A percentile compares a stretch with the other conserved stretches of the same genome.
Evolutionary conservation across 768 basidiomycete species (phyloP).

Genomic region (Punctularia strigosozonata): DNA sequence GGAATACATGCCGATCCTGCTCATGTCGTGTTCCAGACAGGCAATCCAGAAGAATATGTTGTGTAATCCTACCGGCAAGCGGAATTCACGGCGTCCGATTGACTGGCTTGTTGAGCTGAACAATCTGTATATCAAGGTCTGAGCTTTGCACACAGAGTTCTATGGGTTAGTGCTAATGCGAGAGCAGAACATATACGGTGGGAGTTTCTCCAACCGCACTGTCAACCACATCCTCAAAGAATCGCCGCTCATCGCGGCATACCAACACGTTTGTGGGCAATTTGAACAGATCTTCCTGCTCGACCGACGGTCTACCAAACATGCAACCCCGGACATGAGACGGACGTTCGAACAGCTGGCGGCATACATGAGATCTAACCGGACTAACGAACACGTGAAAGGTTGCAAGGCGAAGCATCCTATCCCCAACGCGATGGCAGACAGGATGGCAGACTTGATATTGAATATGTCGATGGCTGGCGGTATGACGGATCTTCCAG

Average conservation of each 20-base stretch:
- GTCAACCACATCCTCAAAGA: conserved; percentile 20
- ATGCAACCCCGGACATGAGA: conserved; percentile 13
- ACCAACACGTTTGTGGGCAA: conserved; percentile 11
- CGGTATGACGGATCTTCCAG: not conserved
- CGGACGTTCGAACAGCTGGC: conserved; percentile 12
- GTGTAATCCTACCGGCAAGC: conserved; percentile 24
- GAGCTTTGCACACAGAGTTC: not conserved
- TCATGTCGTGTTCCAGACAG: conserved; percentile 2
- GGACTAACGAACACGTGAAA: conserved; percentile 4
- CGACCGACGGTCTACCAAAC: not conserved
- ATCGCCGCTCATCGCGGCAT: conserved; percentile 23
- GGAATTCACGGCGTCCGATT: conserved; percentile 17
- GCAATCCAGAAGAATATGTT: conserved; percentile 15
- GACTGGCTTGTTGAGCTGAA: conserved; percentile 31
- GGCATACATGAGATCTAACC: conserved; percentile 7
- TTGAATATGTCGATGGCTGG: not conserved
- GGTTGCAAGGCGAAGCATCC: conserved; percentile 8
- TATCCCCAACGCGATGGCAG: conserved; percentile 10
- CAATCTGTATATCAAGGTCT: conserved; percentile 34
- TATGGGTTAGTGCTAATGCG: not conserved
- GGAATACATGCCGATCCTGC: not conserved
- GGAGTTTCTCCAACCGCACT: conserved; percentile 22
- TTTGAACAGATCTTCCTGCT: conserved; percentile 1
- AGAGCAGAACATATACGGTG: conserved; percentile 20
- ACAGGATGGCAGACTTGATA: conserved; percentile 2